Evolutionary conservation across 805 yeast species (phyloP), one percentile per base, ranked within the genome.

Genomic region (Teunomyces panamensis): DNA sequence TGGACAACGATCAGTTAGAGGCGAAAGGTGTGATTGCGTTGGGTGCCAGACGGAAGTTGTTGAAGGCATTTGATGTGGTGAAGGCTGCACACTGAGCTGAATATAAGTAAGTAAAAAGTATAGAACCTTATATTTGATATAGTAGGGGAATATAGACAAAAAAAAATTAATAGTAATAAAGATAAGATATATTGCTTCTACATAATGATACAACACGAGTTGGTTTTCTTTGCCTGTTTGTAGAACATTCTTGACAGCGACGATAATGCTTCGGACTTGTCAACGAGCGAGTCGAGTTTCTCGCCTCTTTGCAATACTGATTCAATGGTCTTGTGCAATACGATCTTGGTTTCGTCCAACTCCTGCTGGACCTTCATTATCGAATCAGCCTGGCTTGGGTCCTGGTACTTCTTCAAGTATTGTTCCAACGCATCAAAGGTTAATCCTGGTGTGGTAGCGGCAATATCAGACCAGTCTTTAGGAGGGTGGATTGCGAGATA

Each of bases 281-380:
- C 97, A 36, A 94, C 98, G 58, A 94, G 77, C 36, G 94, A 79
- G 64, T 94, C 99, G 60, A 94, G 80, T 62, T 90, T 90, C 69
- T 94, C 99, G 44, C 99, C 99, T 67, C 99, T 83, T 68, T 89
- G 95, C 64, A 94, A 78, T 7, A 94, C 97, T 52, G 86, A 79
- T 69, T 94, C 97, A 56, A 94, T 92, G 42, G 97, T 90, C 72
- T 92, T 91, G 71, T 94, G 98, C 60, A 94, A 76, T 35, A 91
- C 96, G 58, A 92, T 89, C 75, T 94, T 94, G 32, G 99, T 94
- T 64, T 94, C 99, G 68, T 94, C 99, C 59, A 94, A 80, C 69
- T 94, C 99, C 64, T 90, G 96, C 74, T 94, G 99, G 17, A 94
- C 99, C 67, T 86, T 87, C 96, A 94, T 85, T 53, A 94, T 83